Base-by-base conservation (phyloP, 192 early-diverging fungal species). In the Cladochytrium replicatum region DNA sequence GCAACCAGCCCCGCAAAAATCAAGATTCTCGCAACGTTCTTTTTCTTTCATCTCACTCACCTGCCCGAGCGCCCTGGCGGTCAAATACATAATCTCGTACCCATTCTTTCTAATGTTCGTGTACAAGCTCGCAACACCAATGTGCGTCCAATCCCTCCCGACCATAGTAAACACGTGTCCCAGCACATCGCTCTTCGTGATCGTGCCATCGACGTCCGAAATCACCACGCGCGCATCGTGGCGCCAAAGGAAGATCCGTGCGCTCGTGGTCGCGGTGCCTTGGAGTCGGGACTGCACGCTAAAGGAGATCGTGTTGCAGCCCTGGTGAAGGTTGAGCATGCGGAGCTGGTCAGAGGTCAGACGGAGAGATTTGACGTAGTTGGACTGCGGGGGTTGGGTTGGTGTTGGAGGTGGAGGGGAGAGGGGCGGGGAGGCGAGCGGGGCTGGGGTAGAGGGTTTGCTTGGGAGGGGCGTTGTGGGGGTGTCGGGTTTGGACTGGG, bases 201-300 rank as follows among this genome's bases (percentile, higher is more conserved):
- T 98, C 2, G 95, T 98, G 3, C 95, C 95, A 61, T 98, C 95
- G 45, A 98, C 91, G 58, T 98, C 95, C 0, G 91, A 94, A 55
- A 98, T 95, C 2, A 98, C 93, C 15, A 98, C 80, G 28, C 84
- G 71, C 29, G 84, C 77, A 60, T 88, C 72, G 58, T 84, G 58
- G 43, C 83, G 74, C 84, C 86, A 95, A 43, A 88, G 70, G 51
- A 88, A 98, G 46, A 97, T 84, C 51, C 88, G 89, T 29, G 91
- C 84, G 25, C 81, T 68, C 57, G 89, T 89, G 32, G 69, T 77
- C 1, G 87, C 81, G 9, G 67, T 85, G 25, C 83, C 82, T 53
- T 91, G 83, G 49, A 90, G 74, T 0, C 69, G 52, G 11, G 88
- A 84, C 6, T 69, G 66, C 2, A 98, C 91, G 0, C 86, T 78